Base-by-base conservation (phyloP, 2,329 filamentous ascomycete species). In the Colletotrichum higginsianum region DNA sequence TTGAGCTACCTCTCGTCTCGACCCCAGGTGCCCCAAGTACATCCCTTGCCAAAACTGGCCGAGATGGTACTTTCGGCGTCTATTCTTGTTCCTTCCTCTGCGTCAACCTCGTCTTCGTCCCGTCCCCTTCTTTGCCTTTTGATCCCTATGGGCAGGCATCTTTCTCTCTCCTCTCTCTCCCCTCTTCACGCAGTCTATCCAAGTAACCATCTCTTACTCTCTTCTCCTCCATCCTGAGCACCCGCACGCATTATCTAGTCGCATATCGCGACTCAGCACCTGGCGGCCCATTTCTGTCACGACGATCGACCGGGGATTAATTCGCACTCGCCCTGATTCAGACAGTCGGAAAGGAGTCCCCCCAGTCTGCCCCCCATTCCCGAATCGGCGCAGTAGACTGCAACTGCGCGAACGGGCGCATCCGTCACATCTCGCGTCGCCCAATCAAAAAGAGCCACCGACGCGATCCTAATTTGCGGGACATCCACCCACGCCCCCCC, bases 391-490 rank as follows among this genome's bases (percentile, higher is more conserved):
- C 65, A 55, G 47, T 40, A 71, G 46, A 57, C 65, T 53, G 44
- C 64, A 40, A 53, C 63, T 58, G 63, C 30, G 58, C 60, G 68
- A 63, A 63, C 65, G 68, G 64, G 68, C 60, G 69, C 60, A 71
- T 63, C 69, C 69, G 69, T 69, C 69, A 72, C 69, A 64, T 55
- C 35, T 50, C 69, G 69, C 69, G 65, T 53, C 40, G 21, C 47
- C 69, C 69, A 72, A 72, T 72, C 69, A 72, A 46, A 44, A 13
- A 23, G 21, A 60, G 30, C 40, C 9, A 12, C 21, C 58, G 42
- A 60, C 66, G 69, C 69, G 65, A 53, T 69, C 52, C 60, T 69
- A 72, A 72, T 72, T 72, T 72, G 58, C 65, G 46, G 60, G 53
- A 60, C 52, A 68, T 72, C 69, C 69, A 72, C 69, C 35, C 40